Conservation (phyloP, 805 yeast genomes). For the Starmerella geochares region DNA sequence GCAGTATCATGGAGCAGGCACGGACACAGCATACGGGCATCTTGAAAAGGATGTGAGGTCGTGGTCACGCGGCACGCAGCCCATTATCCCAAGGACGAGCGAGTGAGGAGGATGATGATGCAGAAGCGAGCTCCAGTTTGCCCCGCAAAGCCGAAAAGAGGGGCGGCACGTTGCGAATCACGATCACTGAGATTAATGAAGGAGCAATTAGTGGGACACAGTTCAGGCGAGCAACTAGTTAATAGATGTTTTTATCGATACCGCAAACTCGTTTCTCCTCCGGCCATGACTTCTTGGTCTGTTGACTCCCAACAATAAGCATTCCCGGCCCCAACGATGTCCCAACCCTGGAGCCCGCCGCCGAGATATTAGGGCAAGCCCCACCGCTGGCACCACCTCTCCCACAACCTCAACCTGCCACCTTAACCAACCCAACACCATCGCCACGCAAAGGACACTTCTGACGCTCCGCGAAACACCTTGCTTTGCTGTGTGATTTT, state of each 20-base stretch:
- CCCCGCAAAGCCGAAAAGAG: neutral
- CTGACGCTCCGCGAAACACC: no score
- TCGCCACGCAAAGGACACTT: neutral
- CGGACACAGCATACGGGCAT: neutral
- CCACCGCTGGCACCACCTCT: neutral
- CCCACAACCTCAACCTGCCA: neutral
- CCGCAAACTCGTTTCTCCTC: no score
- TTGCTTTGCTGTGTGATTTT: no score
- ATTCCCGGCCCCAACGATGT: constrained; percentile 4
- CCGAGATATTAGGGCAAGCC: constrained; percentile 5
- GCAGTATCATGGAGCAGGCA: neutral
- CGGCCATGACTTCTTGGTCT: no score
- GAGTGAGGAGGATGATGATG: neutral
- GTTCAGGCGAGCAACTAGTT: no score
- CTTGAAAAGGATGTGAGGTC: neutral
- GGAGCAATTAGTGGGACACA: no score
- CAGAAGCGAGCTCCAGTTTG: neutral
- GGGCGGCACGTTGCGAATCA: no score
- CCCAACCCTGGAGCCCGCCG: constrained; percentile 9
- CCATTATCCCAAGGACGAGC: neutral
- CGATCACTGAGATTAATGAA: no score
- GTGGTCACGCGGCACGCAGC: neutral
- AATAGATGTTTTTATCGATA: no score
- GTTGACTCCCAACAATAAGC: neutral
- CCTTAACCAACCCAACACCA: neutral